Evolutionary conservation across 2,329 filamentous ascomycete genomes (phyloP).

Genomic region (Pyricularia pennisetigena): DNA sequence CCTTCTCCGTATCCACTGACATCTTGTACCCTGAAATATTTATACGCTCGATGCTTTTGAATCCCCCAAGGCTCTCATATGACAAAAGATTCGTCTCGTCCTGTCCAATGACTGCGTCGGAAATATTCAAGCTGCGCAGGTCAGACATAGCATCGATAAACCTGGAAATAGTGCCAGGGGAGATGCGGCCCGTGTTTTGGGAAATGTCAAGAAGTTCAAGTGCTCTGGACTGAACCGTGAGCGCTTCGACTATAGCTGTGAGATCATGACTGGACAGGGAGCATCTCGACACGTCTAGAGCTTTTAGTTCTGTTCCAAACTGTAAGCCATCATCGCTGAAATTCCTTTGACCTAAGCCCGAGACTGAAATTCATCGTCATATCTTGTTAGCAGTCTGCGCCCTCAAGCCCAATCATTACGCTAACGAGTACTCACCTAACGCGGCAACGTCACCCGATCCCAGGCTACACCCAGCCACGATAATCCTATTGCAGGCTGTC

Average conservation of each 20-base stretch:
- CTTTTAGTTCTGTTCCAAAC: constrained; percentile 28
- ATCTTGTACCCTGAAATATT: constrained; percentile 46
- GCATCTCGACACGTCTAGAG: constrained; percentile 40
- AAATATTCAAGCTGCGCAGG: constrained; percentile 39
- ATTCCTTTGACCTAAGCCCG: neutral
- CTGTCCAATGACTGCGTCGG: constrained; percentile 37
- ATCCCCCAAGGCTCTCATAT: constrained; percentile 28
- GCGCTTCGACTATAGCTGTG: constrained; percentile 34
- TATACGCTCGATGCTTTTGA: constrained; percentile 39
- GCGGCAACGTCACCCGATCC: constrained; percentile 36
- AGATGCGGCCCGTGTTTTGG: constrained; percentile 40
- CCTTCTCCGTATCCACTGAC: constrained; percentile 36
- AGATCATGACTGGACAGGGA: constrained; percentile 39
- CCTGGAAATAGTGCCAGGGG: constrained; percentile 33
- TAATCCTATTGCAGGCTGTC: constrained; percentile 40
- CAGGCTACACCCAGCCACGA: constrained; percentile 39
- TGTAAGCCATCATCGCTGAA: neutral
- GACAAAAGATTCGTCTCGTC: constrained; percentile 35
- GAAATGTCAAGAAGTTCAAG: constrained; percentile 41
- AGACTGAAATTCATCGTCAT: neutral
- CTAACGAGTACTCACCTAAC: constrained; percentile 24
- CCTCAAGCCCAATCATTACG: neutral
- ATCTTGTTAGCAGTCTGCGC: neutral
- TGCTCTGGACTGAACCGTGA: constrained; percentile 26
- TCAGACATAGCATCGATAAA: constrained; percentile 31